Evolutionary conservation across 371 early-diverging fungal species (phyloP), one percentile per base, ranked within the genome.

Genomic region (Synchytrium microbalum): DNA sequence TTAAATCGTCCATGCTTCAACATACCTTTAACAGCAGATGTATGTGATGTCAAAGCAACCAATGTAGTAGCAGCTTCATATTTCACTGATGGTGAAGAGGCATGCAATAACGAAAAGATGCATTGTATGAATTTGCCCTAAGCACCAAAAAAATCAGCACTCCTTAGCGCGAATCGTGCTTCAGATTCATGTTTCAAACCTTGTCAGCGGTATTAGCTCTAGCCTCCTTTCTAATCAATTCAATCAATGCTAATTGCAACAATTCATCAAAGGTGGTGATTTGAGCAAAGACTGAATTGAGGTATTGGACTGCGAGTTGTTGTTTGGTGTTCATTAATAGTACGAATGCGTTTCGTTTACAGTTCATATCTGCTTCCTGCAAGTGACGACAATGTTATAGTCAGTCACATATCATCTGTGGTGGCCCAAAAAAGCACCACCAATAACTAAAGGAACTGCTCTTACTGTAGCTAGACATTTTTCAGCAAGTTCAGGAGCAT

Each of bases 51-150:
- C 53, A 98, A 80, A 5, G 84, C 79, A 62, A 94, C 86, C 63
- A 96, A 78, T 25, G 96, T 88, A 59, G 87, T 85, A 31, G 98
- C 97, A 23, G 98, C 98, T 72, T 98, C 98, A 72, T 92, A 98
- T 69, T 93, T 92, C 67, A 98, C 98, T 33, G 95, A 85, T 69
- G 86, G 88, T 0, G 78, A 67, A 10, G 92, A 85, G 23, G 87
- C 76, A 31, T 84, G 80, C 66, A 96, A 79, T 64, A 97, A 78
- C 65, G 90, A 88, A 64, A 93, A 87, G 46, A 96, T 86, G 65
- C 86, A 86, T 61, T 90, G 88, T 66, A 96, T 89, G 75, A 92
- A 95, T 68, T 86, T 87, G 26, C 86, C 86, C 88, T 88, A 28
- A 1, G 24, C 27, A 5, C 31, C 14, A 19, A 8, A 26, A n/a